These are phyloP conservation scores for Blastocystis sp. DNA, from an alignment of 352 stramenopile genomes.

Conservation along the genomic window DNA sequence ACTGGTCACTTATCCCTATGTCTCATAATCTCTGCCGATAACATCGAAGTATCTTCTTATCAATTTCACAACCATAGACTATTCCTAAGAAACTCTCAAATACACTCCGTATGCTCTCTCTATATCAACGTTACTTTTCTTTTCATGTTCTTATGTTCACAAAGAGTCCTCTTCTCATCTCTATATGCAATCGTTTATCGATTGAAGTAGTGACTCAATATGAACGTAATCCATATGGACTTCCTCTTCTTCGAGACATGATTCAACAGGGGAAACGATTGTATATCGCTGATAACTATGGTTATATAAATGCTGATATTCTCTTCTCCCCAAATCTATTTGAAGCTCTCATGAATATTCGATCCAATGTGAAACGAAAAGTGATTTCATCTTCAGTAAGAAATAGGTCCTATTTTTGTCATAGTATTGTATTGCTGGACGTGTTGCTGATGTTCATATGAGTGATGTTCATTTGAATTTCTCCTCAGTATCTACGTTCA, in stretches of 20 bases:
- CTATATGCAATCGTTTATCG: background rate
- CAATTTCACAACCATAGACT: background rate
- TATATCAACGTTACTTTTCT: constrained; percentile 24
- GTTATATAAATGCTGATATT: constrained; percentile 44
- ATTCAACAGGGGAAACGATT: background rate
- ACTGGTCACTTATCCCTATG: background rate
- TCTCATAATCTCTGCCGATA: background rate
- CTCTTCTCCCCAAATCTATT: constrained; percentile 16
- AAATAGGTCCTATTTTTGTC: background rate
- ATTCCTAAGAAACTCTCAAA: background rate
- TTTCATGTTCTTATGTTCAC: constrained; percentile 7
- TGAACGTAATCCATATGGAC: background rate
- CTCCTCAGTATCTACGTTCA: background rate
- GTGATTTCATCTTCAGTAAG: background rate
- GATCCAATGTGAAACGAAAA: background rate
- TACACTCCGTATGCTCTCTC: background rate
- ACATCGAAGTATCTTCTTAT: background rate
- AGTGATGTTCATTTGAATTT: background rate
- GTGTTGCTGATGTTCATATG: background rate
- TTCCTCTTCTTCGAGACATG: background rate
- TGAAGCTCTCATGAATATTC: background rate
- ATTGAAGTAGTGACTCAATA: background rate
- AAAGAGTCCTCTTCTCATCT: background rate
- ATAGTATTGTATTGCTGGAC: constrained; percentile 10
- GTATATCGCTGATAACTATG: background rate